Conservation (phyloP, 371 early-diverging fungal genomes). For the Mucor velutinosus region DNA sequence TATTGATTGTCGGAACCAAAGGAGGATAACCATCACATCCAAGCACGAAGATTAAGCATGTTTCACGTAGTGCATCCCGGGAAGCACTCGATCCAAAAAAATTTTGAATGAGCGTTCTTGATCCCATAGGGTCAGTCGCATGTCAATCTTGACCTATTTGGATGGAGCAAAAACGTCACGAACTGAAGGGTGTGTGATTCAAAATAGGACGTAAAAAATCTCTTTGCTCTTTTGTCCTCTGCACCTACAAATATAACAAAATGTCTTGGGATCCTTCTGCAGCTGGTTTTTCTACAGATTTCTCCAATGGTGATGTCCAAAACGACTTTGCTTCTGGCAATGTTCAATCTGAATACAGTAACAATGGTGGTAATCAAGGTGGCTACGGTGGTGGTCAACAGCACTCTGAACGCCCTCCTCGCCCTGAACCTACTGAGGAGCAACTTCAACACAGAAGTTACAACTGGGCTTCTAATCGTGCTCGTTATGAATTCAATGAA, state of each 20-base stretch:
- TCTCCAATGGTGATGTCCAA: neutral
- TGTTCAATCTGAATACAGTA: slow-evolving; percentile 2
- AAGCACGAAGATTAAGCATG: too few species aligned
- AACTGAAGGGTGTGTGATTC: neutral
- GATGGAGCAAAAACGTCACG: neutral
- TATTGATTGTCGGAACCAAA: too few species aligned
- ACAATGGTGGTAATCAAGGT: neutral
- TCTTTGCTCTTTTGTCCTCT: slow-evolving; percentile 3
- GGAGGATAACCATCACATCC: too few species aligned
- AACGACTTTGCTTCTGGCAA: slow-evolving; percentile 8
- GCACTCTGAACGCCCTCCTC: slow-evolving; percentile 13
- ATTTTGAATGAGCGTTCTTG: neutral
- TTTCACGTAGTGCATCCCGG: too few species aligned
- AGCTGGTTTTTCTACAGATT: slow-evolving; percentile 7
- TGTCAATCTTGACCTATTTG: neutral
- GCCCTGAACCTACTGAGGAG: slow-evolving; percentile 27
- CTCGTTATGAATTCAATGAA: slow-evolving; percentile 58
- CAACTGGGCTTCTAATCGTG: slow-evolving; percentile 57
- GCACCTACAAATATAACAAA: neutral
- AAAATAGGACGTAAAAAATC: neutral
- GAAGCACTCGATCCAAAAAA: too few species aligned
- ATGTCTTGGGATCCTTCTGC: slow-evolving; percentile 23
- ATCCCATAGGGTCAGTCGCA: neutral
- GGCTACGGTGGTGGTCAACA: neutral
- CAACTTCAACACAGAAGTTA: slow-evolving; percentile 33